A percentile compares a stretch with the other conserved stretches of the same genome.
These are phyloP conservation scores for Poa pratensis DNA, from an alignment of 176 grass and related monocot genomes.

Conservation along the genomic window DNA sequence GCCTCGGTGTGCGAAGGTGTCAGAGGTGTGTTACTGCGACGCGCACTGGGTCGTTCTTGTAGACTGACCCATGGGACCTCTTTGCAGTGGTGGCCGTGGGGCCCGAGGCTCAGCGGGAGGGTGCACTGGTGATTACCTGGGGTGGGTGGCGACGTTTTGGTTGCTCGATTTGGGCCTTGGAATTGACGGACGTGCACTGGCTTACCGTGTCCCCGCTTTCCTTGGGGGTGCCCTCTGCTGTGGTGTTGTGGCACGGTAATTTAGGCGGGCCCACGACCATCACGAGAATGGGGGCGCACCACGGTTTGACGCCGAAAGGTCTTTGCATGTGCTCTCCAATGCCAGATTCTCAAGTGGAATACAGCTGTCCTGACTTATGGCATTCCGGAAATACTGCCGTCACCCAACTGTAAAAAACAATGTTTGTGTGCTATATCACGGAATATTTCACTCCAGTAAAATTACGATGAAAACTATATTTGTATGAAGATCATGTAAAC, in stretches of 20 bases:
- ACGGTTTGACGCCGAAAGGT: neutral
- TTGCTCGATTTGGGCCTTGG: neutral
- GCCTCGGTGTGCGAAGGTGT: conserved; percentile 9
- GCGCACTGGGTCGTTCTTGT: neutral
- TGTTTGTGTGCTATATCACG: too few species aligned
- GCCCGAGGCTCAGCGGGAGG: neutral
- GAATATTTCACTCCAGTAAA: too few species aligned
- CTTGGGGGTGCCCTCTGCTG: too few species aligned
- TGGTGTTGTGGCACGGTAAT: neutral
- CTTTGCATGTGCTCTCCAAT: too few species aligned
- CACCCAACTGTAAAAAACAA: too few species aligned
- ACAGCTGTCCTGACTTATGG: too few species aligned
- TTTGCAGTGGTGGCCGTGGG: neutral
- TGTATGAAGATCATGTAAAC: too few species aligned
- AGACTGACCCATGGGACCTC: neutral
- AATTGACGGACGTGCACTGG: neutral
- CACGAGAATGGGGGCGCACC: conserved; percentile 1
- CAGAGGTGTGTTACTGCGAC: neutral
- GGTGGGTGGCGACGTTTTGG: neutral
- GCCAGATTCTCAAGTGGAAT: too few species aligned
- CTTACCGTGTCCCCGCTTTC: neutral
- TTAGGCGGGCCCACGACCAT: neutral
- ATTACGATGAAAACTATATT: too few species aligned
- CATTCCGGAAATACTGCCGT: too few species aligned
- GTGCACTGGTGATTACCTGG: neutral